phyloP scores from a whole-genome alignment of 1,284 basidiomycete species.

The Inonotus hispidus region DNA sequence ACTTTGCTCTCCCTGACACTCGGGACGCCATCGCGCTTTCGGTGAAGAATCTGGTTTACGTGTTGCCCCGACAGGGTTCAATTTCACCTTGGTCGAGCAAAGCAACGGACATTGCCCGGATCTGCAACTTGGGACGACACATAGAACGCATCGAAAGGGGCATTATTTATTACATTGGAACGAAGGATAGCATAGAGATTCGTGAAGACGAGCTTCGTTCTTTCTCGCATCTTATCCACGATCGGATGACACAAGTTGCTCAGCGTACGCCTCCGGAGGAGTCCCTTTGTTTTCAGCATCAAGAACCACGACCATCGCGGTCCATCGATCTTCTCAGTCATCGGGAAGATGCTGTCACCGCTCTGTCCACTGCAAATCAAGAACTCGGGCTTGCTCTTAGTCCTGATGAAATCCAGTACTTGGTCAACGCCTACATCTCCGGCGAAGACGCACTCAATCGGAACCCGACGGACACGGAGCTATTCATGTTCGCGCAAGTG shows the following conservation, averaged over 20 bases:
- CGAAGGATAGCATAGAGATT: slow-evolving; percentile 37
- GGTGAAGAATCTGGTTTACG: slow-evolving; percentile 51
- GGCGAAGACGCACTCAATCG: slow-evolving; percentile 59
- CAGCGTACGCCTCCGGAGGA: slow-evolving; percentile 55
- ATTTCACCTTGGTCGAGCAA: slow-evolving; percentile 97
- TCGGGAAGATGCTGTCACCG: slow-evolving; percentile 27
- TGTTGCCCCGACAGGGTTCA: slow-evolving; percentile 75
- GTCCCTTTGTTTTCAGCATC: slow-evolving; percentile 66
- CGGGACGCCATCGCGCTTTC: slow-evolving; percentile 32
- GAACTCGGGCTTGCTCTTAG: slow-evolving; percentile 89
- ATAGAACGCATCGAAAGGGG: slow-evolving; percentile 86
- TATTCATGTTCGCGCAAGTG: slow-evolving; percentile 99
- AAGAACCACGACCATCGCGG: slow-evolving; percentile 63
- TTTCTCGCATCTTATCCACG: slow-evolving; percentile 74
- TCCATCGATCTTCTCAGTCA: slow-evolving; percentile 52
- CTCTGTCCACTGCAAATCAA: slow-evolving; percentile 75
- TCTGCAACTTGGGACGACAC: slow-evolving; percentile 73
- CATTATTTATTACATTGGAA: slow-evolving; percentile 65
- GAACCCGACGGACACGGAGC: slow-evolving; percentile 93
- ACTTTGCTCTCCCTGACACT: slow-evolving; percentile 49
- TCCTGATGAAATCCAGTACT: slow-evolving; percentile 87
- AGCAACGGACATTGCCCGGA: slow-evolving; percentile 90
- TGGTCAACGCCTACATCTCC: slow-evolving; percentile 83
- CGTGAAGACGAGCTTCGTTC: slow-evolving; percentile 36
- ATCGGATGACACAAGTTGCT: slow-evolving; percentile 92